Percentiles rank a stretch among this genome's conserved stretches.
These are phyloP conservation scores for Piper betle DNA, from an alignment of 164 flowering plant genomes.

Conservation along the genomic window DNA sequence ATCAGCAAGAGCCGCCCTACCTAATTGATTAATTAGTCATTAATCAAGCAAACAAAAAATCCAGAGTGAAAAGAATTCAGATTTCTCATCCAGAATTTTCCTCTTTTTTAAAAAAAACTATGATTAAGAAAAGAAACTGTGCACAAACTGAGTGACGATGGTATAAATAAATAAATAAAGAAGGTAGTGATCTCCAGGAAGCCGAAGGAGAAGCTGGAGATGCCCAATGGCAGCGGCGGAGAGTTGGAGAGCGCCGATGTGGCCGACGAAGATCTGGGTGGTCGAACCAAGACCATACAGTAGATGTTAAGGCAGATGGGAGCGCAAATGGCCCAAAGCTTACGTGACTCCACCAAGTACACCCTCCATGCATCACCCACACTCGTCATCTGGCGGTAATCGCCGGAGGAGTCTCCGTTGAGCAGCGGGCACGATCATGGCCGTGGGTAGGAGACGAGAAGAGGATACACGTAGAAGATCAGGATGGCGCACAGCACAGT, in stretches of 20 bases:
- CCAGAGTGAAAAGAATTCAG: no score
- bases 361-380: constrained; percentile 28
- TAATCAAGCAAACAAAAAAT: no score
- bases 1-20: no score
- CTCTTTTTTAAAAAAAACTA: no score
- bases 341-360: constrained; percentile 28
- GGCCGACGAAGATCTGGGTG: constrained; percentile 81
- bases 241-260: constrained; percentile 61
- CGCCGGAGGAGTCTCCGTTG: constrained; percentile 15
- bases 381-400: constrained; percentile 24
- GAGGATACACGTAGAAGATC: no score
- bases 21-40: no score
- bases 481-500: no score
- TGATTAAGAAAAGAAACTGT: background rate
- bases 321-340: constrained; percentile 64
- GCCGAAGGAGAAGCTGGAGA: constrained; percentile 67
- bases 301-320: constrained; percentile 71
- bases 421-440: constrained; percentile 12
- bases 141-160: background rate
- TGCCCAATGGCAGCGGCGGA: constrained; percentile 59
- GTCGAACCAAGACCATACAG: constrained; percentile 66
- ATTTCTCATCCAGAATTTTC: no score
- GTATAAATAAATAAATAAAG: background rate
- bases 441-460: no score
- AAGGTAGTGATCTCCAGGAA: constrained; percentile 49